These are phyloP conservation scores for Gossypium aridum DNA, from an alignment of 441 rosid genomes.

Conservation along the genomic window DNA sequence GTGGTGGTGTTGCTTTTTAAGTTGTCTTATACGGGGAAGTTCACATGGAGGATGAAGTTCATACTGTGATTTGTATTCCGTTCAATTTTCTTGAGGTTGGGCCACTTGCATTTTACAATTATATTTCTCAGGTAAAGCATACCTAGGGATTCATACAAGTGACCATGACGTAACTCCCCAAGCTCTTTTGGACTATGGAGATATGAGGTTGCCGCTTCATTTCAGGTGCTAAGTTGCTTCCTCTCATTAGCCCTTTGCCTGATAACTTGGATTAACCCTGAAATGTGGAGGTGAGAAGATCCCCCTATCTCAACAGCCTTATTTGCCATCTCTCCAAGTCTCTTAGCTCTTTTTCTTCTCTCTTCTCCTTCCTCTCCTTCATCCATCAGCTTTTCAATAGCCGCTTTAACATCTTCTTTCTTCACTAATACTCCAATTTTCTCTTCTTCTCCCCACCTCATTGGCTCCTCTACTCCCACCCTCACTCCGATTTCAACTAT, in stretches of 20 bases:
- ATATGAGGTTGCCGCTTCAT: background rate
- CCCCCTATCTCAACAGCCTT: slow-evolving; percentile 7
- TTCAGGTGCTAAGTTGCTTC: background rate
- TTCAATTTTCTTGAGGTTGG: too few species aligned
- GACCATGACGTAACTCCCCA: too few species aligned
- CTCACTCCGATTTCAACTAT: slow-evolving; percentile 25
- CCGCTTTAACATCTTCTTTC: slow-evolving; percentile 17
- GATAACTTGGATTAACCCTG: background rate
- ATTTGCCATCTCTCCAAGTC: background rate
- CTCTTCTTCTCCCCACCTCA: slow-evolving; percentile 27
- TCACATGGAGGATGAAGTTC: too few species aligned
- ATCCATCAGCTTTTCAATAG: slow-evolving; percentile 23
- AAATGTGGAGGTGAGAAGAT: background rate
- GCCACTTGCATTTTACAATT: too few species aligned
- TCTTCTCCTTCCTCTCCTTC: slow-evolving; percentile 18
- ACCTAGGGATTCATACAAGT: too few species aligned
- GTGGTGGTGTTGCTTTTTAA: too few species aligned
- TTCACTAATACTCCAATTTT: slow-evolving; percentile 21
- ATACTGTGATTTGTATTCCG: too few species aligned
- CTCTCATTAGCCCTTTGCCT: background rate
- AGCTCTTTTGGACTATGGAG: background rate
- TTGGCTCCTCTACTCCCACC: slow-evolving; percentile 21
- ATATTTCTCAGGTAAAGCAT: too few species aligned
- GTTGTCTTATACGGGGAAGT: too few species aligned
- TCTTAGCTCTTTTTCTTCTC: slow-evolving; percentile 17